A percentile compares a stretch with the other conserved stretches of the same genome.
These are phyloP conservation scores for Cucumis hystrix DNA, from an alignment of 306 rosid species.

Conservation along the genomic window DNA sequence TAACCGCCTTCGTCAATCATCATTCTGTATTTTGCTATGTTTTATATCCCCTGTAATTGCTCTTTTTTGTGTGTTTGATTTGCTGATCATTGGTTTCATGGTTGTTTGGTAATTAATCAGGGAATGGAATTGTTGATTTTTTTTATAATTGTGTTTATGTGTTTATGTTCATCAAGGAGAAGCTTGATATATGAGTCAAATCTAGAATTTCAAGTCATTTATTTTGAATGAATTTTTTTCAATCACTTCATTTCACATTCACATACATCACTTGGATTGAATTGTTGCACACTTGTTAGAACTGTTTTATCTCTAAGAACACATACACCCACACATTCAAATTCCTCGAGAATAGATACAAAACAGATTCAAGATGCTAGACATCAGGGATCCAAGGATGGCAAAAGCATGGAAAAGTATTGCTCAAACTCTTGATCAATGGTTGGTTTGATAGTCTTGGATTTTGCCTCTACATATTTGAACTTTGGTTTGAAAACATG, in stretches of 20 bases:
- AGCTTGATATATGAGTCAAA: no score
- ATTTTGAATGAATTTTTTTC: neutral
- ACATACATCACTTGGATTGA: neutral
- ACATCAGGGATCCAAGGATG: constrained; percentile 17
- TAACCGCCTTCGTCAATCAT: no score
- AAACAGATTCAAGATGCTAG: neutral
- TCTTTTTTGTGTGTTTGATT: no score
- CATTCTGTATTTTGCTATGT: no score
- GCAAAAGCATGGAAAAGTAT: constrained; percentile 70
- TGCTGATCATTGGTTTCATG: no score
- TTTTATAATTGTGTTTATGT: no score
- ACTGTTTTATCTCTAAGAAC: neutral
- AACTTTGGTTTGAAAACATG: neutral
- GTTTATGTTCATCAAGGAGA: no score
- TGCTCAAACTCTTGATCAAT: constrained; percentile 87
- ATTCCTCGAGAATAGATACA: neutral
- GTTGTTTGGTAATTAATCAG: no score
- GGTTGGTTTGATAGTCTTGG: constrained; percentile 47
- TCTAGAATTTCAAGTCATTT: neutral
- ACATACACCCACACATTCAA: neutral
- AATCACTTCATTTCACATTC: neutral
- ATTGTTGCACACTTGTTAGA: neutral
- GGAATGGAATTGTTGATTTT: no score
- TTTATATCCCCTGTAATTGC: no score
- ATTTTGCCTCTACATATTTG: constrained; percentile 51